Evolutionary conservation across 306 rosid species (phyloP), one percentile per base, ranked within the genome.

Genomic region (Ormosia semicastrata): DNA sequence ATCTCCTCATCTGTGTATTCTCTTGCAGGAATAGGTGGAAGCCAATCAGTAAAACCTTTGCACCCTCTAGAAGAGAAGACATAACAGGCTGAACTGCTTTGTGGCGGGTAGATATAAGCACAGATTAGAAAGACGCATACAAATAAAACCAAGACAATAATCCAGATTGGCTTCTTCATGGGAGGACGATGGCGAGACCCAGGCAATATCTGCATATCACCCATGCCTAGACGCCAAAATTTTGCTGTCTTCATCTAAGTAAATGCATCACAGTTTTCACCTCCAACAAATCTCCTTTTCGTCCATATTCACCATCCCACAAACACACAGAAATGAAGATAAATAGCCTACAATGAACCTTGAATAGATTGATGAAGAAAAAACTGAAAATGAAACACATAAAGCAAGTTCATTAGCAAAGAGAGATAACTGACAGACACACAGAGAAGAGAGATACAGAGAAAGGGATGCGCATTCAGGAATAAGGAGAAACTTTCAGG

Each of bases 51-150:
- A 82, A 92, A 81, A 60, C 64, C 79, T 83, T 82, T 86, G 67
- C 99, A 96, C 57, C 97, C 97, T 85, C 89, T 83, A n/a, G 97
- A 89, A 85, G 99, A 88, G 86, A 96, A 92, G 50, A 94, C 82
- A 80, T 87, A 91, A 73, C 99, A 96, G 43, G 98, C 88, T 0
- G 95, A 88, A 54, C 85, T 83, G 84, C 89, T 86, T 40, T 83
- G 85, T 0, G 97, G 94, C 0, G 97, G 98, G 78, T 94, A 96
- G 84, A 96, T 89, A 76, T 92, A 94, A 71, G 97, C 97, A 83
- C 90, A 88, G 3, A 96, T 85, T 73, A 96, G 86, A 79, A 96
- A 94, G 46, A 91, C 76, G 7, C 92, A 89, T 43, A 96, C 96
- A 85, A 96, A 85, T 24, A 94, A 90, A 75, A 96, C 91, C 91